phyloP scores from a whole-genome alignment of 2,329 filamentous ascomycete species.

The Passalora sequoiae region DNA sequence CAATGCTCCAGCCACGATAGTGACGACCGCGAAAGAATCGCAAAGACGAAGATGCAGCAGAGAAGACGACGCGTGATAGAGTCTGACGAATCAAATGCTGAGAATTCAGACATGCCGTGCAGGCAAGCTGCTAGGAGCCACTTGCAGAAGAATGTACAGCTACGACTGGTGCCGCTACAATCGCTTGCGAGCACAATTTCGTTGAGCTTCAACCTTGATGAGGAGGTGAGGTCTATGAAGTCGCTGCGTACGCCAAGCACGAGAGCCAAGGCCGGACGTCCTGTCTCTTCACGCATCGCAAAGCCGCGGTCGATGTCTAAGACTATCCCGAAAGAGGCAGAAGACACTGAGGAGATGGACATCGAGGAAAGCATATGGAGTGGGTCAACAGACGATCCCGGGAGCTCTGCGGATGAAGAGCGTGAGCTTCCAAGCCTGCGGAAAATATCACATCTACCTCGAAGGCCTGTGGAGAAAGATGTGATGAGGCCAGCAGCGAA shows the following conservation, averaged over 20 bases:
- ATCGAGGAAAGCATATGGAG: conserved; percentile 35
- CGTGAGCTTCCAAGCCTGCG: conserved; percentile 27
- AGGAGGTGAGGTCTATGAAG: background rate
- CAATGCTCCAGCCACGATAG: no score
- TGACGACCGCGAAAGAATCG: background rate
- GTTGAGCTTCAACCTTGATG: background rate
- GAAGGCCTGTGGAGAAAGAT: conserved; percentile 4
- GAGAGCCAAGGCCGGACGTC: background rate
- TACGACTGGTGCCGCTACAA: conserved; percentile 2
- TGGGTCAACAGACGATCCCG: conserved; percentile 23
- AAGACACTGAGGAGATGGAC: conserved; percentile 24
- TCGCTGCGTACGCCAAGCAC: background rate
- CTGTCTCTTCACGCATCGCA: no score
- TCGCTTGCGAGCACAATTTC: conserved; percentile 1
- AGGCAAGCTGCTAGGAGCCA: conserved; percentile 2
- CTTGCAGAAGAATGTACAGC: background rate
- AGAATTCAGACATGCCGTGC: conserved; percentile 8
- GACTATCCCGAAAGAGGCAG: background rate
- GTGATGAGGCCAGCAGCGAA: background rate
- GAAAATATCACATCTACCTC: conserved; percentile 21
- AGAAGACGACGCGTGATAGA: conserved; percentile 5
- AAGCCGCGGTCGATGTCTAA: background rate
- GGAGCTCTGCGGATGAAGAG: conserved; percentile 23
- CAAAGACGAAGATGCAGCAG: conserved; percentile 5
- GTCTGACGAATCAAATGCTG: conserved; percentile 14